A percentile compares a stretch with the other conserved stretches of the same genome.
phyloP scores from a whole-genome alignment of 148 eudicot species.

The Amaranthus hypochondriacus region DNA sequence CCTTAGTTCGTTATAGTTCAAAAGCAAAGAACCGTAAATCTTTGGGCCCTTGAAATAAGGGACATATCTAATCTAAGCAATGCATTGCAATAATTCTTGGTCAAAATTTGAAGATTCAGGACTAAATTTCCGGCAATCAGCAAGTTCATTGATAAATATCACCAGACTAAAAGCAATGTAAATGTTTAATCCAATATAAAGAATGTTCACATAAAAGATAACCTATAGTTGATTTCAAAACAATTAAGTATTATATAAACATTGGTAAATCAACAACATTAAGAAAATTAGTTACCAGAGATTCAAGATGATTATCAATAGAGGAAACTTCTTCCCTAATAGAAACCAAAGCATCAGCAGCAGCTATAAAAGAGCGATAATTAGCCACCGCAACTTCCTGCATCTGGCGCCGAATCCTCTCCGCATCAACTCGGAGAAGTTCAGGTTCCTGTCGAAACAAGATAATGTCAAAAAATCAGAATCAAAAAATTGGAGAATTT shows the following conservation, averaged over 20 bases:
- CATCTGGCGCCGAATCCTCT: conserved; percentile 94
- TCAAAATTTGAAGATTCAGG: neutral
- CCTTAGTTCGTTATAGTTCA: no score
- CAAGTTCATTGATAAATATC: neutral
- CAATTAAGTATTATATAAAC: neutral
- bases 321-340: conserved; percentile 78
- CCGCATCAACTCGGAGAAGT: conserved; percentile 89
- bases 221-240: neutral
- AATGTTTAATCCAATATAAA: neutral
- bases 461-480: neutral
- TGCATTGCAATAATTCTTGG: neutral
- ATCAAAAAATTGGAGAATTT: conserved; percentile 6
- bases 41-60: neutral
- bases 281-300: conserved; percentile 46
- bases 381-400: conserved; percentile 97
- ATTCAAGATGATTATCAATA: conserved; percentile 80
- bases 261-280: neutral
- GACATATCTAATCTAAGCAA: neutral
- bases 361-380: conserved; percentile 90
- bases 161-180: neutral
- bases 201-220: neutral
- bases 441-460: conserved; percentile 71
- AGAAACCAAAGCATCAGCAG: conserved; percentile 84
- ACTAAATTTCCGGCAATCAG: neutral
- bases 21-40: no score